A percentile compares a stretch with the other conserved stretches of the same genome.
phyloP scores from a whole-genome alignment of 495 filamentous ascomycete species.

The Podospora bellae-mahoneyi region DNA sequence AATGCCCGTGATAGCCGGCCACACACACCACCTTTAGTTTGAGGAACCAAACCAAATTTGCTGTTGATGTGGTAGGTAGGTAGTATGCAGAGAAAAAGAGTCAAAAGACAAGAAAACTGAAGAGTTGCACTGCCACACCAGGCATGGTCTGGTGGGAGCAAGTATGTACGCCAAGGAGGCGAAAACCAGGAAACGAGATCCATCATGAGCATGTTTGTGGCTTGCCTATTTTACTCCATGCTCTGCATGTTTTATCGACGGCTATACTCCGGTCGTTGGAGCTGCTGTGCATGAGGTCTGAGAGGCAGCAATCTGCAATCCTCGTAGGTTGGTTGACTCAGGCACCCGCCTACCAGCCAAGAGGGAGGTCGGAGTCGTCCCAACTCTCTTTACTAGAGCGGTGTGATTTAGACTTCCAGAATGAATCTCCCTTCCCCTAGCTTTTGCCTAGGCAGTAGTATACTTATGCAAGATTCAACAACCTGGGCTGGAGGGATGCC shows the following conservation, averaged over 20 bases:
- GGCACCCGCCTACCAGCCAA: background rate
- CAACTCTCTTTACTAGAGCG: background rate
- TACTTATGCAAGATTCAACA: too few relatives aligned
- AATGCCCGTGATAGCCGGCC: background rate
- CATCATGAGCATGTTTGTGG: background rate
- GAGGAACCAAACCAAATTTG: background rate
- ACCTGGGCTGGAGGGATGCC: too few relatives aligned
- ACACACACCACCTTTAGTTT: too few relatives aligned
- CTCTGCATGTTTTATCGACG: background rate
- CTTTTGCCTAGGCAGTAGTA: background rate
- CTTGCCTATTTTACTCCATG: background rate
- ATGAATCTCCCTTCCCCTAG: background rate
- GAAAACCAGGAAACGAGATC: background rate
- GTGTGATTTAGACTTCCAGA: background rate
- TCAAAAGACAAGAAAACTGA: background rate
- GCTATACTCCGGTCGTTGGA: background rate
- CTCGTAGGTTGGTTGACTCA: background rate
- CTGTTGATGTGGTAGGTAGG: background rate
- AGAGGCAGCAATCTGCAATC: background rate
- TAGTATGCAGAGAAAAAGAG: background rate
- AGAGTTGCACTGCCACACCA: background rate
- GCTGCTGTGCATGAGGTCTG: background rate
- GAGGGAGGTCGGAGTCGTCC: background rate
- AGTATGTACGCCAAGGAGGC: background rate
- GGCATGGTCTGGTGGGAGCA: background rate